phyloP scores from a whole-genome alignment of 495 filamentous ascomycete genomes.

The Lasiosphaeria hispida region DNA sequence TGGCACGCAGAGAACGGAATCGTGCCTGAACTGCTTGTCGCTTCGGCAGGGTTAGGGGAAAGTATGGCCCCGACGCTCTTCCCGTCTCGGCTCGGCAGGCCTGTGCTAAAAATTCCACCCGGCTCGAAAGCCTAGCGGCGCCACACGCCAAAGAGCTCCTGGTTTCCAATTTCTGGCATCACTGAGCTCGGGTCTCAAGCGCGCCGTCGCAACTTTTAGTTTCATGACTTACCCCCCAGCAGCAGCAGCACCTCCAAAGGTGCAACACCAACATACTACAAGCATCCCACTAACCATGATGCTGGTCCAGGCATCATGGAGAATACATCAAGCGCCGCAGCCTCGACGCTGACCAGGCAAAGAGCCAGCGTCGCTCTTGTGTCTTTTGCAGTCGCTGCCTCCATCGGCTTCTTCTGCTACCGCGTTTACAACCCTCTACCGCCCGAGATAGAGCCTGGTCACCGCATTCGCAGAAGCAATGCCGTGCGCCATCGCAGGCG shows the following conservation, averaged over 20 bases:
- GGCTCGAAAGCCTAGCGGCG: too few species aligned
- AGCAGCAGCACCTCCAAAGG: background rate
- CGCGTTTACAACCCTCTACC: conserved; percentile 24
- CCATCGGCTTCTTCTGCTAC: conserved; percentile 43
- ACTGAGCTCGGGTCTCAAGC: background rate
- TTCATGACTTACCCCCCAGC: background rate
- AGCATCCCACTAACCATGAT: conserved; percentile 18
- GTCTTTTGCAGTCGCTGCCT: conserved; percentile 35
- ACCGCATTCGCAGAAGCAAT: conserved; percentile 57
- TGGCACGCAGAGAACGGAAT: too few species aligned
- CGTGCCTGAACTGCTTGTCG: too few species aligned
- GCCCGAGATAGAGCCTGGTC: conserved; percentile 22
- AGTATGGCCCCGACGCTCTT: too few species aligned
- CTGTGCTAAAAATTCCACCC: background rate
- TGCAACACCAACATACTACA: background rate
- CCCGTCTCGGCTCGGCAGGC: background rate
- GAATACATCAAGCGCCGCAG: conserved; percentile 31
- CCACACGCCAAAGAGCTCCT: background rate
- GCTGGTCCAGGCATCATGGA: conserved; percentile 31
- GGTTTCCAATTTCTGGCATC: background rate
- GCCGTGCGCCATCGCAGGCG: conserved; percentile 51
- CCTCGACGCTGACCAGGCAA: conserved; percentile 45
- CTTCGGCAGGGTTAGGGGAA: background rate
- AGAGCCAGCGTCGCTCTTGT: conserved; percentile 38
- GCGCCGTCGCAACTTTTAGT: background rate